These are phyloP conservation scores for Phaseolus lunatus DNA, from an alignment of 306 rosid genomes.

Conservation along the genomic window DNA sequence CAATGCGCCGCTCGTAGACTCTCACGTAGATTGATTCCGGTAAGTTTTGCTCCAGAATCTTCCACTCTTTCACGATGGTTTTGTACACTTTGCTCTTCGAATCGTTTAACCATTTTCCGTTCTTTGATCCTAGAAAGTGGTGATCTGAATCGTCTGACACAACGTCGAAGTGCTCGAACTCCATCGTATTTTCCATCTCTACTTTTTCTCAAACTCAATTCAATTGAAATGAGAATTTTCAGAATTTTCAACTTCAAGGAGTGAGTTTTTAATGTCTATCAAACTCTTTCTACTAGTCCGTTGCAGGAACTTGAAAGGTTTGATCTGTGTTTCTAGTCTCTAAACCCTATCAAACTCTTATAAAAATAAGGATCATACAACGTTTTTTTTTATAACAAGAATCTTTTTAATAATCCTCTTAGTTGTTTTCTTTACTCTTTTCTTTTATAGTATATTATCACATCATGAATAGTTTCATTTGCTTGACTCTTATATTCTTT, in stretches of 20 bases:
- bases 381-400: not conserved
- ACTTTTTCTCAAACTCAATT: no score
- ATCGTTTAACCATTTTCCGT: not conserved
- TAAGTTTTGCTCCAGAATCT: slow-evolving; percentile 46
- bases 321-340: no score
- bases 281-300: not conserved
- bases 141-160: slow-evolving; percentile 59
- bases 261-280: not conserved
- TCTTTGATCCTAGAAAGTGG: not conserved
- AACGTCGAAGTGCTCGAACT: slow-evolving; percentile 54
- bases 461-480: no score
- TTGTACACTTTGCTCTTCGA: not conserved
- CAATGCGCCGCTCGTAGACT: slow-evolving; percentile 55
- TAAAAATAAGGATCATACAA: not conserved
- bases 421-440: no score
- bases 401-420: no score
- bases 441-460: no score
- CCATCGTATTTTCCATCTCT: not conserved
- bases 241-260: no score
- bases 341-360: not conserved
- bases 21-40: slow-evolving; percentile 65
- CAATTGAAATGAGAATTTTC: not conserved
- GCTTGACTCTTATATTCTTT: no score
- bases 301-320: no score
- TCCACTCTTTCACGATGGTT: slow-evolving; percentile 64